Evolutionary conservation across 768 basidiomycete species (phyloP).

Genomic region (Boletus rubroflammeus): DNA sequence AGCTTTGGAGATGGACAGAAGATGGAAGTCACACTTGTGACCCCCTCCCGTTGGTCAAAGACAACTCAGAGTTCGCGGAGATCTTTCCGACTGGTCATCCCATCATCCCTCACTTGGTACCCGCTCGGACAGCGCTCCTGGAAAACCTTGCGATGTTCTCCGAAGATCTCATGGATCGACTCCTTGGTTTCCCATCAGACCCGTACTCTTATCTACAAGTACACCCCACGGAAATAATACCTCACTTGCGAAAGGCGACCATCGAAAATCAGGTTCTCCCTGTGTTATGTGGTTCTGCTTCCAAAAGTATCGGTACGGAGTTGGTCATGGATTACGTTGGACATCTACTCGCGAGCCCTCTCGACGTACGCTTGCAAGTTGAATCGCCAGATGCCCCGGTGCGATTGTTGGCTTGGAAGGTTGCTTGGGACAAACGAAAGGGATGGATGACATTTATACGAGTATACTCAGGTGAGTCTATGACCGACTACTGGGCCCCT

Average conservation of each 20-base stretch:
- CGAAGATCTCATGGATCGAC: constrained; percentile 71
- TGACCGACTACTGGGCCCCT: background rate
- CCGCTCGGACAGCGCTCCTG: constrained; percentile 66
- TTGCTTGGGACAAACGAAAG: constrained; percentile 73
- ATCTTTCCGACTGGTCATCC: constrained; percentile 63
- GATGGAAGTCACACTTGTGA: constrained; percentile 42
- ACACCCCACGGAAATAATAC: constrained; percentile 48
- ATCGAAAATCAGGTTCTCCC: constrained; percentile 66
- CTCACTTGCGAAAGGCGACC: constrained; percentile 65
- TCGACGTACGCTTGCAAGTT: constrained; percentile 53
- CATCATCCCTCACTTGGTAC: constrained; percentile 57
- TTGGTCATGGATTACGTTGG: constrained; percentile 79
- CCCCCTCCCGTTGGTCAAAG: constrained; percentile 49
- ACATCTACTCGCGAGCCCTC: constrained; percentile 72
- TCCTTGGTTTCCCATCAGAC: constrained; percentile 55
- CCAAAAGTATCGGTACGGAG: constrained; percentile 78
- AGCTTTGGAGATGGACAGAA: constrained; percentile 70
- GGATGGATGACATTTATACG: constrained; percentile 95
- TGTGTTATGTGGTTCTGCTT: constrained; percentile 79
- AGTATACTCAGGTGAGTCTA: constrained; percentile 72
- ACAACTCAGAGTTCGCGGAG: constrained; percentile 39
- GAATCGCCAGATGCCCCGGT: constrained; percentile 48
- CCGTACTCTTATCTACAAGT: constrained; percentile 67
- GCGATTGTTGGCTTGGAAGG: constrained; percentile 82
- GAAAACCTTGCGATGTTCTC: constrained; percentile 81